Evolutionary conservation across 257 asterid species (phyloP).

Genomic region (Solanum verrucosum): DNA sequence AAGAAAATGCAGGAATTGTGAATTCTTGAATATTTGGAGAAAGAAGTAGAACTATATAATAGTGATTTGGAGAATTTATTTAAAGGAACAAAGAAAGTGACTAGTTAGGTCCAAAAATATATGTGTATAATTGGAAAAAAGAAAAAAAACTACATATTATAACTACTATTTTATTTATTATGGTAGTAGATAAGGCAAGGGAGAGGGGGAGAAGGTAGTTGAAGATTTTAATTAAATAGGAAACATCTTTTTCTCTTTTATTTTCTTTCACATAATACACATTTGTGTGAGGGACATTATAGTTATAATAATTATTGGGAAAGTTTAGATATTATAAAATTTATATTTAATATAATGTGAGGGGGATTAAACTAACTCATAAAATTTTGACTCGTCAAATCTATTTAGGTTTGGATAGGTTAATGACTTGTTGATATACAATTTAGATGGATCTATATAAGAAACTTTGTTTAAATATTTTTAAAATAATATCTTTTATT

Average conservation of each 20-base stretch:
- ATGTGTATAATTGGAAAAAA: neutral
- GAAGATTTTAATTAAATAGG: neutral
- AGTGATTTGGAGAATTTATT: neutral
- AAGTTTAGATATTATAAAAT: neutral
- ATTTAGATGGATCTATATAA: neutral
- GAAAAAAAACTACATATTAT: neutral
- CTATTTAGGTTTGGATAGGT: neutral
- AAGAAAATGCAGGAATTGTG: neutral
- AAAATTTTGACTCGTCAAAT: no score
- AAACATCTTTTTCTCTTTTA: neutral
- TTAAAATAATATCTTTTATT: no score
- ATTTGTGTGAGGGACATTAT: neutral
- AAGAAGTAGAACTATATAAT: neutral
- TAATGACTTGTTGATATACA: neutral
- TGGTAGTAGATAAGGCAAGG: neutral
- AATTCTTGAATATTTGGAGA: neutral
- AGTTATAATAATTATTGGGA: neutral
- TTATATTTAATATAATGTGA: neutral
- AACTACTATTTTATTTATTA: neutral
- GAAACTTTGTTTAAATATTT: no score
- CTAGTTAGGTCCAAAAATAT: neutral
- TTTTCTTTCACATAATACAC: neutral
- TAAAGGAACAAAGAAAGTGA: neutral
- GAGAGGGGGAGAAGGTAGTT: neutral
- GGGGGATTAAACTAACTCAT: neutral